Conservation (phyloP, 2,329 filamentous ascomycete species). For the Arthroderma uncinatum region DNA sequence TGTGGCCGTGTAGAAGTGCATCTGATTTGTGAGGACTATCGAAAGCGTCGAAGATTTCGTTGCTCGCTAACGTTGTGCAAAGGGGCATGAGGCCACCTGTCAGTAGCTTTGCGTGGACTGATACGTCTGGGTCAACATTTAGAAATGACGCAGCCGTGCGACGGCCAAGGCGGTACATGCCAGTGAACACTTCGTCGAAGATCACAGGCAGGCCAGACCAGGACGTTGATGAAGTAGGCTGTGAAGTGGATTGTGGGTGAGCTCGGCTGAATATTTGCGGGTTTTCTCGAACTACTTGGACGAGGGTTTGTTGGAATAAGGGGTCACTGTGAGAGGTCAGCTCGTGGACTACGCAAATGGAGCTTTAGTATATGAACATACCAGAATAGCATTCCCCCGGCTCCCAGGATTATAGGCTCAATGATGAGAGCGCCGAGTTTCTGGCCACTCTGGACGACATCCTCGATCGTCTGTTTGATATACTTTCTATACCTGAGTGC, state of each 20-base stretch:
- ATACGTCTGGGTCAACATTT: constrained; percentile 57
- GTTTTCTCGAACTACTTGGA: constrained; percentile 53
- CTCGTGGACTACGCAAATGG: background rate
- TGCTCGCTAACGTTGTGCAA: constrained; percentile 62
- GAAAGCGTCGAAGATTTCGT: constrained; percentile 63
- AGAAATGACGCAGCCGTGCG: constrained; percentile 62
- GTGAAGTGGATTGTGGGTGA: constrained; percentile 9
- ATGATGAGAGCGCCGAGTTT: constrained; percentile 69
- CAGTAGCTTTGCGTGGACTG: constrained; percentile 71
- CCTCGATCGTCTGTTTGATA: constrained; percentile 45
- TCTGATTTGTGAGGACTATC: constrained; percentile 62
- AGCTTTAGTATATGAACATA: constrained; percentile 33
- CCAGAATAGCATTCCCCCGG: constrained; percentile 73
- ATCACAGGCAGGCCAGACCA: constrained; percentile 71
- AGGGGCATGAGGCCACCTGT: constrained; percentile 71
- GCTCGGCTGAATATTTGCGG: constrained; percentile 42
- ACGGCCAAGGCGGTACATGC: constrained; percentile 67
- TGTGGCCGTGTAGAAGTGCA: constrained; percentile 71
- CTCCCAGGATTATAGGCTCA: constrained; percentile 69
- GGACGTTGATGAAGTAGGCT: constrained; percentile 18
- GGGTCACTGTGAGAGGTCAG: constrained; percentile 50
- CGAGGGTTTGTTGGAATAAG: constrained; percentile 63
- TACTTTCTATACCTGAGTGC: constrained; percentile 48
- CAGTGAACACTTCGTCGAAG: constrained; percentile 82
- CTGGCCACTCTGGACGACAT: constrained; percentile 42